Percentiles rank a stretch among this genome's conserved stretches.
Conservation (phyloP, 2,329 filamentous ascomycete species). For the Botrytis tulipae region DNA sequence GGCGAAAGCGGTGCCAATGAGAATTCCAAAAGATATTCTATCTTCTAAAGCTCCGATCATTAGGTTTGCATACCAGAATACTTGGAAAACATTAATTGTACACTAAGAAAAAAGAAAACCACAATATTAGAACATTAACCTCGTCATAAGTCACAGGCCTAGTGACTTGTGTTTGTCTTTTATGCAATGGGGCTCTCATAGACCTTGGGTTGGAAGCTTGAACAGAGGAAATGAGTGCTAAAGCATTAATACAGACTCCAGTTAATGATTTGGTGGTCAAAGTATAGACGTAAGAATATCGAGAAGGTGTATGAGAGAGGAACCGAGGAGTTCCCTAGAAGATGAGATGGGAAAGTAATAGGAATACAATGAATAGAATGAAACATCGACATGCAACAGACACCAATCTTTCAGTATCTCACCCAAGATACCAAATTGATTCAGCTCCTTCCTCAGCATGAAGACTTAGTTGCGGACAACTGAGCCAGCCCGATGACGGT, state of each 20-base stretch:
- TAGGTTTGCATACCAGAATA: conserved; percentile 25
- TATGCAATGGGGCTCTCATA: not conserved
- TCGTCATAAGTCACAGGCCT: not conserved
- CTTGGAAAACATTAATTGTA: not conserved
- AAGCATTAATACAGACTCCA: not conserved
- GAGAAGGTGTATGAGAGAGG: not conserved
- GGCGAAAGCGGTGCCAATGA: conserved; percentile 24
- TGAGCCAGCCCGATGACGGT: not conserved
- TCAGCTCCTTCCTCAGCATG: too few species aligned
- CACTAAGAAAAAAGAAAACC: not conserved
- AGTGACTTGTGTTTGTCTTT: not conserved
- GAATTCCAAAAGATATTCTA: conserved; percentile 9
- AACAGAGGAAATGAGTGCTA: not conserved
- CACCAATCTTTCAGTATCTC: not conserved
- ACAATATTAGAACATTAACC: not conserved
- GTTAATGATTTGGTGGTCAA: too few species aligned
- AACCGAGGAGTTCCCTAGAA: not conserved
- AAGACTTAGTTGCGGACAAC: not conserved
- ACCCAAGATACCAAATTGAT: not conserved
- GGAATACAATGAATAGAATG: not conserved
- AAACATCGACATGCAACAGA: not conserved
- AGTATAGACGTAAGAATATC: not conserved
- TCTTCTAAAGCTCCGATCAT: conserved; percentile 14
- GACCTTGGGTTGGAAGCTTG: not conserved
- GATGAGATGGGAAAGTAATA: not conserved